Base-by-base conservation (phyloP, 1,139 yeast genomes). In the Eremothecium cymbalariae region DNA sequence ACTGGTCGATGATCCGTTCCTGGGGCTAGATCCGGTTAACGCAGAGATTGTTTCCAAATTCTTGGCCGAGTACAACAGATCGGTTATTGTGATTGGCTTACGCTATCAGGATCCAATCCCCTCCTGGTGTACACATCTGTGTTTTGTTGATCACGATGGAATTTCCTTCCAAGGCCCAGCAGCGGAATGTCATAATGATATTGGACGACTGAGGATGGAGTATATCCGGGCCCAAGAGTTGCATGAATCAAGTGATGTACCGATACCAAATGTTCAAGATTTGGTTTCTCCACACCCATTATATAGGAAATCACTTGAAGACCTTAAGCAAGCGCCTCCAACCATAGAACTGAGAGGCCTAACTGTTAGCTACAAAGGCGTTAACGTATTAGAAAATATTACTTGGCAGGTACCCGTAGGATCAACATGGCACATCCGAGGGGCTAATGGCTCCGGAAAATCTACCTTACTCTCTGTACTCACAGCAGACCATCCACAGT, bases 401-500 rank as follows among this genome's bases (percentile, higher is more conserved):
- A 59, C 60, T 16, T 83, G 95, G 90, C 62, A 60, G 13, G 77
- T 86, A 6, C 64, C 67, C 3, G 64, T 64, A 19, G 94, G 94
- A 2, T 81, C 85, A 16, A 78, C 73, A 48, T 86, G 96, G 95
- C 88, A 93, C 53, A 68, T 90, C 25, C 65, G 80, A 37, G 98
- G 98, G 5, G 74, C 77, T 42, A 90, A 90, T 48, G 98, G 98
- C 1, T 70, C 94, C 0, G 98, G 98, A 1, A 90, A 90, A 53
- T 82, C 95, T 3, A 90, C 98, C 0, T 60, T 90, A 13, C 60
- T 90, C 12, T 77, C 96, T 2, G 59, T 90, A 27, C 67, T 90
- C 23, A 85, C 95, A 0, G 90, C 95, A 2, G 98, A 90, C 50
- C 98, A 90, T 53, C 98, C 98, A 0, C 95, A 90, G 57, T 78